Evolutionary conservation across 768 basidiomycete genomes (phyloP), one percentile per base, ranked within the genome.

Genomic region (Sporobolomyces phaffii): DNA sequence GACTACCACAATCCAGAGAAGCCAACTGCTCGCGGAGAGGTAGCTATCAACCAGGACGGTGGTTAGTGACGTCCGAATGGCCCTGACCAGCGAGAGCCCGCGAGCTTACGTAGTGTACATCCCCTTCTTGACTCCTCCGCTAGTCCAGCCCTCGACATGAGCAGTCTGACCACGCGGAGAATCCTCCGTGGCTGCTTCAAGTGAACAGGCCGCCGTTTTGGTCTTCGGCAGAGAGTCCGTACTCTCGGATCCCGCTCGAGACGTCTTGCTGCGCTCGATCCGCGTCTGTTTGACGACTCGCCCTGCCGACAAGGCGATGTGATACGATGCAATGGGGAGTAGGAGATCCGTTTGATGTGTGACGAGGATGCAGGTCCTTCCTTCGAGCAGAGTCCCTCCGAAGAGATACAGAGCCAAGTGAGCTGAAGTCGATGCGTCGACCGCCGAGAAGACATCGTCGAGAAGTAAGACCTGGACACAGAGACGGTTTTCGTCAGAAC

Each of bases 311-410:
- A 75, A 28, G 29, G 56, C 41, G 13, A 75, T 33, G 24, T 67
- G 60, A 2, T 40, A 64, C 0, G 28, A 24, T 1, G 92, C 90
- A 31, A 84, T 86, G 1, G 88, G 83, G 4, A 84, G 82, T 73
- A 91, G 91, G 3, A 98, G 81, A 73, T 91, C 88, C 24, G 93
- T 87, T 73, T 96, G 91, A 74, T 99, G 96, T 6, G 93, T 94
- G 52, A 93, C 90, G 24, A 98, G 81, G 36, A 97, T 81, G 51
- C 91, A 78, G 0, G 92, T 94, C 51, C 92, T 82, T 7, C 84
- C 86, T 26, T 78, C 77, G 73, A 91, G 80, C 38, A 98, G 80
- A 45, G 88, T 85, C 2, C 91, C 90, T 64, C 82, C 80, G 33
- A 98, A 80, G 69, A 90, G 54, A 6, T 69, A 18, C 11, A 58